A percentile compares a stretch with the other conserved stretches of the same genome.
phyloP scores from a whole-genome alignment of 768 basidiomycete genomes.

The Russula sp. region DNA sequence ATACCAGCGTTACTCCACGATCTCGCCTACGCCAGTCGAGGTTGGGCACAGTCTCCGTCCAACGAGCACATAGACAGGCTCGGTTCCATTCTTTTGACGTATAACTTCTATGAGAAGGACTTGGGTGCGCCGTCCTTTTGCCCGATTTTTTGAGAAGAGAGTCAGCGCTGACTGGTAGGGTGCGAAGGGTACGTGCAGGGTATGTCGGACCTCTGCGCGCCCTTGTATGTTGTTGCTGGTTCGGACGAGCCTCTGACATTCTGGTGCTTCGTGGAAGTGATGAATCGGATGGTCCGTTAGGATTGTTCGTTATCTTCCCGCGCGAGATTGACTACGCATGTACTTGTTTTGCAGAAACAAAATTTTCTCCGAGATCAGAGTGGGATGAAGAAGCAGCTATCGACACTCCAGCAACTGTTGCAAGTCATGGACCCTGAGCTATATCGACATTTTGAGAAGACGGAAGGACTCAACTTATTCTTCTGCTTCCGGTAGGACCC shows the following conservation, averaged over 20 bases:
- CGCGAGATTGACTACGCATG: not conserved
- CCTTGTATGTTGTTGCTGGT: conserved; percentile 87
- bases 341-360: conserved; percentile 57
- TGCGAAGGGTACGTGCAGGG: conserved; percentile 90
- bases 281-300: conserved; percentile 84
- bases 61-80: conserved; percentile 93
- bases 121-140: conserved; percentile 56
- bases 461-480: conserved; percentile 89
- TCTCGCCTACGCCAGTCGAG: conserved; percentile 68
- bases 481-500: conserved; percentile 88
- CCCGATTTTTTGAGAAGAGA: not conserved
- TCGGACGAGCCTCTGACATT: conserved; percentile 89
- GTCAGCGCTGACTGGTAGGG: conserved; percentile 30
- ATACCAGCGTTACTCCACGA: conserved; percentile 60
- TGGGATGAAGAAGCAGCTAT: conserved; percentile 94
- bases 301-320: not conserved
- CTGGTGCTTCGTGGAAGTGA: conserved; percentile 94
- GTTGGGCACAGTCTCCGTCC: conserved; percentile 85
- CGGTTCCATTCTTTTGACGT: conserved; percentile 82
- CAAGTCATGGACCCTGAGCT: conserved; percentile 94
- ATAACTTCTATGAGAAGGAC: conserved; percentile 85
- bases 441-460: conserved; percentile 86
- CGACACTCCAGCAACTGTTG: conserved; percentile 85
- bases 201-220: conserved; percentile 95
- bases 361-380: conserved; percentile 97